phyloP scores from a whole-genome alignment of 2,329 filamentous ascomycete species.

The Neonectria sp. region DNA sequence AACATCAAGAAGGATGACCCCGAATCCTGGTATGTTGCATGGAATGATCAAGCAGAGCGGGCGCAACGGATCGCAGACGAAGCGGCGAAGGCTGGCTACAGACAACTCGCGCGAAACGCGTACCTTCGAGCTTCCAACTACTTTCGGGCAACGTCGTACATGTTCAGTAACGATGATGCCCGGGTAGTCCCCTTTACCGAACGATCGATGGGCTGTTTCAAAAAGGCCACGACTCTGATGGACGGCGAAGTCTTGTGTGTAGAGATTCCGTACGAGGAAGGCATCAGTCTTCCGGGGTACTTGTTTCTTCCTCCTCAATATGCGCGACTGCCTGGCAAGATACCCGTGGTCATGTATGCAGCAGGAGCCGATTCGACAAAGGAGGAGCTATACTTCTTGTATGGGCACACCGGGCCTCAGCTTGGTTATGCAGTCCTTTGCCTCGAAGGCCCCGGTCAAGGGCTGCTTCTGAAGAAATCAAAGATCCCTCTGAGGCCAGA shows the following conservation, averaged over 20 bases:
- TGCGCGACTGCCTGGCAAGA: conserved; percentile 45
- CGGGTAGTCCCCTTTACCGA: conserved; percentile 48
- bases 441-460: conserved; percentile 64
- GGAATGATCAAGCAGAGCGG: conserved; percentile 48
- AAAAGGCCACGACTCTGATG: conserved; percentile 46
- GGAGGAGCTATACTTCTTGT: conserved; percentile 58
- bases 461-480: conserved; percentile 51
- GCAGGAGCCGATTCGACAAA: conserved; percentile 55
- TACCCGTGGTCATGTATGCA: conserved; percentile 53
- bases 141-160: conserved; percentile 54
- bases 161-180: conserved; percentile 46
- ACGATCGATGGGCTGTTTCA: conserved; percentile 43
- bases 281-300: conserved; percentile 52
- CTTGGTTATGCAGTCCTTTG: conserved; percentile 61
- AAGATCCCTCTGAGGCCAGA: conserved; percentile 53
- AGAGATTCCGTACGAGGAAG: conserved; percentile 57
- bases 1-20: conserved; percentile 57
- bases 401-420: conserved; percentile 43
- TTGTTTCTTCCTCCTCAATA: conserved; percentile 52
- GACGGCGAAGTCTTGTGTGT: conserved; percentile 48
- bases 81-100: conserved; percentile 48
- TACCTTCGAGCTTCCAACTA: conserved; percentile 61
- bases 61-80: conserved; percentile 55
- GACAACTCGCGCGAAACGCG: conserved; percentile 50
- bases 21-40: conserved; percentile 57